phyloP scores from a whole-genome alignment of 208 protist species.

The Endotrypanum monterogeii region DNA sequence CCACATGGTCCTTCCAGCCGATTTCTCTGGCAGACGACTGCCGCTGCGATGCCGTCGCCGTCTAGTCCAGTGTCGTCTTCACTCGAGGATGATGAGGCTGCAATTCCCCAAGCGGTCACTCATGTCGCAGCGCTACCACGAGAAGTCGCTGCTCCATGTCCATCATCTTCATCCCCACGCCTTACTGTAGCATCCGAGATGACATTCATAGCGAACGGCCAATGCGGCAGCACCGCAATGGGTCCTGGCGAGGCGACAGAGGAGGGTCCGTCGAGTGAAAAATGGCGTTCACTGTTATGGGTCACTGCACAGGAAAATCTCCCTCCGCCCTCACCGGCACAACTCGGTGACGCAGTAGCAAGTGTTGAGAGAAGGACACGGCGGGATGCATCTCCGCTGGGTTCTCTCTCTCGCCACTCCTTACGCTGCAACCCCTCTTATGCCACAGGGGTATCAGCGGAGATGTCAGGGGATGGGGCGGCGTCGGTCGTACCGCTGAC shows the following conservation, averaged over 20 bases:
- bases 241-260: background rate
- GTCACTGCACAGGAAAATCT: constrained; percentile 7
- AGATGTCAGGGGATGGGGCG: background rate
- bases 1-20: constrained; percentile 1
- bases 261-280: background rate
- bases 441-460: constrained; percentile 4
- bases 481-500: background rate
- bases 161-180: background rate
- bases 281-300: background rate
- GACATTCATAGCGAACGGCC: constrained; percentile 1
- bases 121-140: background rate
- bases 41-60: constrained; percentile 28
- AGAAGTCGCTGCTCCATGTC: background rate
- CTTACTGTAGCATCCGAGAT: background rate
- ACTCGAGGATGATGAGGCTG: constrained; percentile 4
- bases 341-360: constrained; percentile 10
- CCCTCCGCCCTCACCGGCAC: constrained; percentile 24
- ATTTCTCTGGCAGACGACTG: constrained; percentile 27
- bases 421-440: constrained; percentile 10
- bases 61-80: constrained; percentile 23
- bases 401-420: background rate
- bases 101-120: background rate
- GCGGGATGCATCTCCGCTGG: background rate
- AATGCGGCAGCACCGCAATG: background rate
- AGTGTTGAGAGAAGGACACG: background rate